Conservation (phyloP, 306 rosid genomes). For the Cotoneaster glaucophyllus region DNA sequence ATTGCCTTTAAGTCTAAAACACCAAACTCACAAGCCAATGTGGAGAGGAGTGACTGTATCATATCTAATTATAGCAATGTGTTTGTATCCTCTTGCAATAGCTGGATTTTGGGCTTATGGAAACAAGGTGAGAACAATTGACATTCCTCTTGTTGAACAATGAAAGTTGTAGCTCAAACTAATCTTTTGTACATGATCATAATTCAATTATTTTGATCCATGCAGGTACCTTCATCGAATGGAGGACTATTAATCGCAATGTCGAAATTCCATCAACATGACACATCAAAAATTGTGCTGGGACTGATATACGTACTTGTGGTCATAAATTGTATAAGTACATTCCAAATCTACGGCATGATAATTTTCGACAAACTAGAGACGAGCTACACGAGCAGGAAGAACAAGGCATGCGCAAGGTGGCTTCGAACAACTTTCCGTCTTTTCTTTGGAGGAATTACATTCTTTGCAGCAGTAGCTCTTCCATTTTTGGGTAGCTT, state of each 20-base stretch:
- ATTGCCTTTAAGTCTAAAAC: slow-evolving; percentile 38
- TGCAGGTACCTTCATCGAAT: slow-evolving; percentile 25
- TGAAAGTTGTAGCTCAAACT: neutral
- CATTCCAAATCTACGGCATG: slow-evolving; percentile 64
- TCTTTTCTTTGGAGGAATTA: slow-evolving; percentile 46
- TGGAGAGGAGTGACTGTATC: slow-evolving; percentile 42
- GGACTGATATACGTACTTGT: slow-evolving; percentile 35
- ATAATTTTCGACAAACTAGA: slow-evolving; percentile 58
- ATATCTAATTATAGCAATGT: slow-evolving; percentile 34
- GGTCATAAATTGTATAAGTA: slow-evolving; percentile 30
- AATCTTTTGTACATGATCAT: neutral
- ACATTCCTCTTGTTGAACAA: neutral
- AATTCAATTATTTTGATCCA: neutral
- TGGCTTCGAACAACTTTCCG: slow-evolving; percentile 28
- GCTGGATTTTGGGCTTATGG: slow-evolving; percentile 75
- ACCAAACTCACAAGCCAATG: slow-evolving; percentile 39
- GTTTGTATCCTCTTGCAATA: slow-evolving; percentile 49
- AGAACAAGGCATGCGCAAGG: slow-evolving; percentile 33
- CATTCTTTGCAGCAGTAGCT: slow-evolving; percentile 40
- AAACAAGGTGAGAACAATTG: slow-evolving; percentile 29
- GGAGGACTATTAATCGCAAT: slow-evolving; percentile 43
- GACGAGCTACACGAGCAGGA: slow-evolving; percentile 27
- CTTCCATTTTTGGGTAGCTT: slow-evolving; percentile 58
- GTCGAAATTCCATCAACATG: slow-evolving; percentile 21
- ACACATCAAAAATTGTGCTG: slow-evolving; percentile 33